A percentile compares a stretch with the other conserved stretches of the same genome.
Conservation (phyloP, 2,329 filamentous ascomycete species). For the Colletotrichum brevisporum region DNA sequence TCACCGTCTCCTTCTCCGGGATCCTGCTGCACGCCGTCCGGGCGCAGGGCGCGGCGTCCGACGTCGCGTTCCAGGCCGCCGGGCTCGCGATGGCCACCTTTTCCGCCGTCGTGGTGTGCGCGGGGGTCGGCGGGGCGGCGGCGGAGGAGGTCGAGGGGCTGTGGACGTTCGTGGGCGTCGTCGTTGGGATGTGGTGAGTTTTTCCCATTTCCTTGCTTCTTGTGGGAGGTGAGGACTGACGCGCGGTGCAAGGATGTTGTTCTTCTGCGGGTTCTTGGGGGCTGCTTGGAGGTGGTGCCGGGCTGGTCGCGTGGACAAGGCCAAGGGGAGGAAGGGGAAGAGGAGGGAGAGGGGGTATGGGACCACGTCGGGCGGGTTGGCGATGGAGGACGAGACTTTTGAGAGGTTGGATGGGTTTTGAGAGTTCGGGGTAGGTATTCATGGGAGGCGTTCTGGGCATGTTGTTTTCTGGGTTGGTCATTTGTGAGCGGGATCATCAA, state of each 20-base stretch:
- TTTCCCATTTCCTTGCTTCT: neutral
- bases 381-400: constrained; percentile 19
- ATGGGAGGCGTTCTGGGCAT: no score
- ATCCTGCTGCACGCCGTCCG: constrained; percentile 22
- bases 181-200: constrained; percentile 34
- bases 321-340: constrained; percentile 7
- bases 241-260: no score
- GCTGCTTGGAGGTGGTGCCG: constrained; percentile 26
- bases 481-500: no score
- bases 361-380: constrained; percentile 28
- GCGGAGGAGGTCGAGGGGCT: neutral
- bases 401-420: neutral
- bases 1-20: constrained; percentile 84
- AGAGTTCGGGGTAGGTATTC: neutral
- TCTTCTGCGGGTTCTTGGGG: constrained; percentile 35
- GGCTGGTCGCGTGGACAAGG: neutral
- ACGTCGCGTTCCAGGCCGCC: constrained; percentile 31
- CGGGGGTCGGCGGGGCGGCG: neutral
- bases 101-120: constrained; percentile 15
- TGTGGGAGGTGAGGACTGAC: no score
- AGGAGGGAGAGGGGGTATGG: constrained; percentile 31
- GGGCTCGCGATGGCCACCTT: constrained; percentile 26
- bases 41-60: constrained; percentile 3
- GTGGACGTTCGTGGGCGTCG: neutral
- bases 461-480: no score